Percentiles rank a stretch among this genome's conserved stretches.
Evolutionary conservation across 306 rosid species (phyloP).

Genomic region (Abrus pulchellus): DNA sequence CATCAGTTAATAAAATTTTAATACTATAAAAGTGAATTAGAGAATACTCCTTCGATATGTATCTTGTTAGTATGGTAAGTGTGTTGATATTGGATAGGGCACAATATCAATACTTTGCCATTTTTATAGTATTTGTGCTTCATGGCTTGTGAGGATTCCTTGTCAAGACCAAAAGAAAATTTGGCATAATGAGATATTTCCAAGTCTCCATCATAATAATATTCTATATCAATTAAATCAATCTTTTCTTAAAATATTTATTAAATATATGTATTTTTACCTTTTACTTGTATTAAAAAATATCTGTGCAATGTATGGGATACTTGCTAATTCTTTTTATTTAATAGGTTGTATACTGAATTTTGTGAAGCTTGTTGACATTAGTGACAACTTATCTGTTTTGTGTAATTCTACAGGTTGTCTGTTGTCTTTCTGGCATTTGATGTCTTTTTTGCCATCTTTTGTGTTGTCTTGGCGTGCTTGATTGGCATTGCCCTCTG

Average conservation of each 20-base stretch:
- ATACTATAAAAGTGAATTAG: neutral
- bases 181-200: neutral
- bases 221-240: neutral
- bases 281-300: neutral
- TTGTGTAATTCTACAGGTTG: slow-evolving; percentile 75
- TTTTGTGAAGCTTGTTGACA: slow-evolving; percentile 27
- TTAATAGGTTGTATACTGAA: slow-evolving; percentile 16
- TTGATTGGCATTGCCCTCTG: slow-evolving; percentile 96
- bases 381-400: slow-evolving; percentile 45
- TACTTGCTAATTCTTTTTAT: slow-evolving; percentile 4
- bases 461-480: slow-evolving; percentile 98
- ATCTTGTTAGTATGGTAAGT: neutral
- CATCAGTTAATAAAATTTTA: too few relatives aligned
- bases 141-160: neutral
- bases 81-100: neutral
- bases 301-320: neutral
- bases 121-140: too few relatives aligned
- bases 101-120: too few relatives aligned
- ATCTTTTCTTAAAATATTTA: neutral
- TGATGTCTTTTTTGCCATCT: slow-evolving; percentile 96
- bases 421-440: slow-evolving; percentile 95
- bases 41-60: neutral
- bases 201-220: neutral
- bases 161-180: neutral
- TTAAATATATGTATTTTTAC: neutral